Conservation (phyloP, 495 filamentous ascomycete genomes). For the Aspergillus sclerotiicarbonarius region DNA sequence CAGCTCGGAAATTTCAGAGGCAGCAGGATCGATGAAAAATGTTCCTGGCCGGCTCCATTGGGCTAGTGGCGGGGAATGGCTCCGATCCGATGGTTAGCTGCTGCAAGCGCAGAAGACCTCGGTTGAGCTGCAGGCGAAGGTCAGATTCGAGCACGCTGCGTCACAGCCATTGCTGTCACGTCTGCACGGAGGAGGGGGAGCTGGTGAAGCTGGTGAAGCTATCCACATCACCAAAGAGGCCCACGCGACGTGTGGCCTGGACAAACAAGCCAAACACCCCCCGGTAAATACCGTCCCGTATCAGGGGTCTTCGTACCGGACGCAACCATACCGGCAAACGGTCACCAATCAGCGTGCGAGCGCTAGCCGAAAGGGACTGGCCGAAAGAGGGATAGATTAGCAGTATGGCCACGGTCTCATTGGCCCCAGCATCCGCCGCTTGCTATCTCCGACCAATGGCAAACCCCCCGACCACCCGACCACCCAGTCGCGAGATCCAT, state of each 20-base stretch:
- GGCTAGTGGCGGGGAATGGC: not conserved
- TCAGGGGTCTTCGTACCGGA: too few species aligned
- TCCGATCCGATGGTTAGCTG: not conserved
- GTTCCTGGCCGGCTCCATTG: not conserved
- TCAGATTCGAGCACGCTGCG: too few species aligned
- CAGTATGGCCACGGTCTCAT: not conserved
- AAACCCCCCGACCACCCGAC: too few species aligned
- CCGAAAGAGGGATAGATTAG: not conserved
- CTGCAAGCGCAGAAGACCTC: not conserved
- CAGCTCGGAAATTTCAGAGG: not conserved
- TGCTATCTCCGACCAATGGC: conserved; percentile 1
- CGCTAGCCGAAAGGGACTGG: not conserved
- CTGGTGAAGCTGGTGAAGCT: too few species aligned
- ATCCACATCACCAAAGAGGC: too few species aligned
- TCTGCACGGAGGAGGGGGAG: too few species aligned
- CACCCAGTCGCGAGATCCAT: not conserved
- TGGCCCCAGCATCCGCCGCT: not conserved
- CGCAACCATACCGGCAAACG: not conserved
- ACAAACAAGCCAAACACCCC: not conserved
- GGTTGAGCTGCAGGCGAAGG: too few species aligned
- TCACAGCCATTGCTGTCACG: too few species aligned
- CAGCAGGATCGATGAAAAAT: not conserved
- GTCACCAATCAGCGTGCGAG: not conserved
- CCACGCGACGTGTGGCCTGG: too few species aligned
- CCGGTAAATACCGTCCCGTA: too few species aligned